Percentiles rank a stretch among this genome's conserved stretches.
Conservation (phyloP, 305 asterid species). For the Rubia peregrina region DNA sequence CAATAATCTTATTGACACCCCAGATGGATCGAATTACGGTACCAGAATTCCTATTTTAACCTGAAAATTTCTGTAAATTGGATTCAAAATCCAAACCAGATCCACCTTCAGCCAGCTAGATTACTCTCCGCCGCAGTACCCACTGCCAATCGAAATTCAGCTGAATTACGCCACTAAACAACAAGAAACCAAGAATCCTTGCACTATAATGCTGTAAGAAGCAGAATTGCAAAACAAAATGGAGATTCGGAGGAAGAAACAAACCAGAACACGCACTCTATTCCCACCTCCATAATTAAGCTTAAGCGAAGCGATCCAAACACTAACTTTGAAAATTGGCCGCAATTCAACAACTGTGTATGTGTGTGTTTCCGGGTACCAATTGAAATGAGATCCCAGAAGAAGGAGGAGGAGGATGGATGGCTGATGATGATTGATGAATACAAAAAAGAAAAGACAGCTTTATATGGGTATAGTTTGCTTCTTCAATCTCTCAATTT, state of each 20-base stretch:
- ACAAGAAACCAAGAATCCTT: slow-evolving; percentile 23
- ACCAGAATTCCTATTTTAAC: slow-evolving; percentile 9
- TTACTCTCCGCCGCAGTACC: background rate
- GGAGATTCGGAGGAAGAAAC: slow-evolving; percentile 7
- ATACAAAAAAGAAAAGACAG: background rate
- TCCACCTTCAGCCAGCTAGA: slow-evolving; percentile 19
- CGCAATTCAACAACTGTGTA: slow-evolving; percentile 18
- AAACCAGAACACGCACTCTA: slow-evolving; percentile 22
- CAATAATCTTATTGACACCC: background rate
- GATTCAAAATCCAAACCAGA: slow-evolving; percentile 14
- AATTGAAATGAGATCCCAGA: background rate
- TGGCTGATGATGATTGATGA: background rate
- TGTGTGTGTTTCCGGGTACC: background rate
- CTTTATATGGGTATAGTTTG: background rate
- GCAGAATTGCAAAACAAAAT: background rate
- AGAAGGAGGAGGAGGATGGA: background rate
- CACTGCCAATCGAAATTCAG: slow-evolving; percentile 25
- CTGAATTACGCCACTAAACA: slow-evolving; percentile 22
- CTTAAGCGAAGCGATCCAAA: slow-evolving; percentile 42
- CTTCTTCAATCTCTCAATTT: slow-evolving; percentile 10
- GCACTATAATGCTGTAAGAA: background rate
- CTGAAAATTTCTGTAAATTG: background rate
- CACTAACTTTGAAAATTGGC: slow-evolving; percentile 35
- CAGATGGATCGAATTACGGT: slow-evolving; percentile 16
- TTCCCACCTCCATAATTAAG: slow-evolving; percentile 22